Conservation (phyloP, 805 yeast species). For the Cyberlindnera nakhonratchasimensis region DNA sequence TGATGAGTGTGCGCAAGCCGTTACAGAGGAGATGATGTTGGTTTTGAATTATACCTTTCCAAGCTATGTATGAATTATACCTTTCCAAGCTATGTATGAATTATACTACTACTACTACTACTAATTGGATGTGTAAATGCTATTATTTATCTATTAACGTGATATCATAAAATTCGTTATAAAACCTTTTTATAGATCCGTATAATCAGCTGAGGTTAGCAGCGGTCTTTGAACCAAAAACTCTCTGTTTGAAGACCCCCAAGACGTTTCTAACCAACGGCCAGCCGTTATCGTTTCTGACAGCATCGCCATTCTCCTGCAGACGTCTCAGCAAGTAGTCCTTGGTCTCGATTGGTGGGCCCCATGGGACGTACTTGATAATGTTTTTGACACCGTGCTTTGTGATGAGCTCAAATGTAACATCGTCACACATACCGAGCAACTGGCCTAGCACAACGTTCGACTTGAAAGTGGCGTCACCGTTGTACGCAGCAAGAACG, state of each 20-base stretch:
- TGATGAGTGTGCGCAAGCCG: constrained; percentile 1
- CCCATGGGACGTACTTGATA: constrained; percentile 96
- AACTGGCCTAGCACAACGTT: constrained; percentile 86
- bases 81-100: neutral
- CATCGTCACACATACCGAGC: constrained; percentile 92
- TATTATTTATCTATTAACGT: neutral
- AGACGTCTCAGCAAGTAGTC: constrained; percentile 84
- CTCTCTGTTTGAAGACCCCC: constrained; percentile 33
- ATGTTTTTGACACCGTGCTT: constrained; percentile 67
- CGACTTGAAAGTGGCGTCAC: constrained; percentile 35
- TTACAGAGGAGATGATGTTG: constrained; percentile 17
- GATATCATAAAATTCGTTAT: neutral
- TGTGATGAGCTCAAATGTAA: constrained; percentile 69
- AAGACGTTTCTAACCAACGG: constrained; percentile 59
- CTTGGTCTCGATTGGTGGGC: constrained; percentile 91
- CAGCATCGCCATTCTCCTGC: constrained; percentile 96
- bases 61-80: neutral
- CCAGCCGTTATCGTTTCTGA: constrained; percentile 78
- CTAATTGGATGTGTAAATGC: too few relatives aligned
- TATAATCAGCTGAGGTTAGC: neutral
- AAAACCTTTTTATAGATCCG: neutral
- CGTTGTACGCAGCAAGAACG: constrained; percentile 35
- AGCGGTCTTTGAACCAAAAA: constrained; percentile 10
- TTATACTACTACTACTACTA: too few relatives aligned
- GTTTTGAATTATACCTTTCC: constrained; percentile 8